phyloP scores from a whole-genome alignment of 805 yeast genomes.

The Cyberlindnera japonica region DNA sequence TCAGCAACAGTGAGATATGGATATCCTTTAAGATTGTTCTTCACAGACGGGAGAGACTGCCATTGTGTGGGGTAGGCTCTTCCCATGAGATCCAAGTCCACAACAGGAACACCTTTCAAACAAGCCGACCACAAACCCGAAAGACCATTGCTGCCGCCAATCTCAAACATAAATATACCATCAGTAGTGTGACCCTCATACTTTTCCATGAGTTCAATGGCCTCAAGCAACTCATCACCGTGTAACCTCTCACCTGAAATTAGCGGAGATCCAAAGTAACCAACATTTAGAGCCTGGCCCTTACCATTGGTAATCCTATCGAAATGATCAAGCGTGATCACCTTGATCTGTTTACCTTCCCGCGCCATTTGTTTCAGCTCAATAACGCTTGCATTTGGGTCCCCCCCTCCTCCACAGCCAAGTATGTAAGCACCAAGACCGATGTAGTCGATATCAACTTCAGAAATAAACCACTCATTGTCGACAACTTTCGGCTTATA shows the following conservation, averaged over 20 bases:
- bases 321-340: constrained; percentile 26
- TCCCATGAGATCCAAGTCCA: constrained; percentile 44
- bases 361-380: constrained; percentile 33
- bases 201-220: constrained; percentile 29
- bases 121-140: constrained; percentile 25
- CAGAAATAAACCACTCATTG: constrained; percentile 28
- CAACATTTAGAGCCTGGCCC: constrained; percentile 32
- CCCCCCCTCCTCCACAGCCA: constrained; percentile 53
- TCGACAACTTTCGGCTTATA: constrained; percentile 22
- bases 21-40: constrained; percentile 19
- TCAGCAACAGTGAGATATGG: constrained; percentile 31
- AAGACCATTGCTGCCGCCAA: constrained; percentile 44
- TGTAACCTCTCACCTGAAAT: constrained; percentile 29
- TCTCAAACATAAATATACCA: constrained; percentile 36
- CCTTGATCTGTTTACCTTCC: constrained; percentile 34
- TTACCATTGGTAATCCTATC: constrained; percentile 3
- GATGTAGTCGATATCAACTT: constrained; percentile 37
- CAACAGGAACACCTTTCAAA: constrained; percentile 29
- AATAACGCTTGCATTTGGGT: constrained; percentile 39
- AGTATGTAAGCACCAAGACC: constrained; percentile 44
- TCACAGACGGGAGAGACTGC: constrained; percentile 32
- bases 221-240: constrained; percentile 31
- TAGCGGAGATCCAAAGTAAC: constrained; percentile 25
- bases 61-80: constrained; percentile 44
- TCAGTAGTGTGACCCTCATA: constrained; percentile 31